Base-by-base conservation (phyloP, 1,139 yeast species). In the Sugiyamaella grinbergsii region DNA sequence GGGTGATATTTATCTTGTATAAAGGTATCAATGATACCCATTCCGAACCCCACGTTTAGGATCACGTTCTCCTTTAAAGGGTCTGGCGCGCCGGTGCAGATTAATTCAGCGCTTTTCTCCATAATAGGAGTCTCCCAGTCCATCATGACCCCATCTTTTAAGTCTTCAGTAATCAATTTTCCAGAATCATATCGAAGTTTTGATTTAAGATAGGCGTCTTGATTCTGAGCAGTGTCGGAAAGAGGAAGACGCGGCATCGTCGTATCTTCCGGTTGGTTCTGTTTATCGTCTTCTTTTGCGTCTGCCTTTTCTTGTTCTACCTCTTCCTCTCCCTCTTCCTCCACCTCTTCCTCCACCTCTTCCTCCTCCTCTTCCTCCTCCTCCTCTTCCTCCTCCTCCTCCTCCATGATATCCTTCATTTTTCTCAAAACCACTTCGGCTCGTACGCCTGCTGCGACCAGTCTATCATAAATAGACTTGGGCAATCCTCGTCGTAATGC, bases 141-240 rank as follows among this genome's bases (percentile, higher is more conserved):
- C 98, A 91, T 91, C 98, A 91, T 91, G 2, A 91, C 97, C 23
- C 97, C 98, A 62, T 91, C 98, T 44, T 81, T 77, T 53, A 83
- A 75, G 26, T 79, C 81, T 54, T 80, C 76, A 1, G 98, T 91
- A 31, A 86, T 73, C 20, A 91, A 74, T 0, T 93, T 83, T 57
- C 78, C 82, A 48, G 84, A 85, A 18, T 78, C 79, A 66, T 88
- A 91, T 61, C 81, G 82, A 37, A 91, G 73, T 59, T 83, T 76
- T 4, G 93, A 80, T 11, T 75, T 68, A 47, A 91, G 75, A 63
- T 83, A 91, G 0, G 87, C 77, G 1, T 74, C 67, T 57, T 85
- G 93, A 57, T 82, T 59, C 11, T 58, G 69, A 2, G 70, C 69
- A 1, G 67, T 55, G 33, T 67, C 66, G 10, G 53, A 54, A n/a